Conservation (phyloP, 176 grass and related monocot species). For the Hordeum marinum region DNA sequence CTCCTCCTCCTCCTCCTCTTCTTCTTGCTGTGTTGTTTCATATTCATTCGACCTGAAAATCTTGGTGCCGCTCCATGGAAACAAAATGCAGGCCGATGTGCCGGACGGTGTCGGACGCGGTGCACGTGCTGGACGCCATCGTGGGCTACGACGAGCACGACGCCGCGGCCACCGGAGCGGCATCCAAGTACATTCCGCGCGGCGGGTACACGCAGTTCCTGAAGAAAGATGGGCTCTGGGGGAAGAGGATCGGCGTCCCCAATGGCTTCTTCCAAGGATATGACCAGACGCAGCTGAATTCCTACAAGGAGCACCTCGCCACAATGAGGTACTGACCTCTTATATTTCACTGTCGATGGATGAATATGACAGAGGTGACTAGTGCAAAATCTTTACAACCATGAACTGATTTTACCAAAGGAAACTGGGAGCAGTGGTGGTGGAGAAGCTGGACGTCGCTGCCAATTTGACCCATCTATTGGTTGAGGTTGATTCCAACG, state of each 20-base stretch:
- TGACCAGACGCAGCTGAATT: not conserved
- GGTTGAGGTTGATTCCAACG: accelerated
- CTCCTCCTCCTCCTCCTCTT: too few species aligned
- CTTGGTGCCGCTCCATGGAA: too few species aligned
- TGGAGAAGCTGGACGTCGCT: slow-evolving; percentile 26
- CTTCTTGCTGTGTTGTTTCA: too few species aligned
- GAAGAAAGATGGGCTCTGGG: slow-evolving; percentile 36
- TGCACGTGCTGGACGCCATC: slow-evolving; percentile 51
- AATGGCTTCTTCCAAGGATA: slow-evolving; percentile 17
- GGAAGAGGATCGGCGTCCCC: slow-evolving; percentile 47
- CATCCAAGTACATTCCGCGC: slow-evolving; percentile 43
- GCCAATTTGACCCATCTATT: slow-evolving; percentile 13
- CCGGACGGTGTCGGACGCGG: slow-evolving; percentile 44
- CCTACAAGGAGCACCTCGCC: slow-evolving; percentile 34
- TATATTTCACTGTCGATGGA: not conserved
- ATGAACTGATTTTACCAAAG: not conserved
- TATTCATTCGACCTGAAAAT: too few species aligned
- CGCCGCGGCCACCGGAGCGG: slow-evolving; percentile 25
- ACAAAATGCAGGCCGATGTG: slow-evolving; percentile 38
- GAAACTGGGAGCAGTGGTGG: slow-evolving; percentile 34
- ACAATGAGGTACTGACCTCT: slow-evolving; percentile 23
- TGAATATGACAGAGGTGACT: too few species aligned
- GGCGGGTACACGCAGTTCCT: slow-evolving; percentile 53
- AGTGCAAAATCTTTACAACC: not conserved
- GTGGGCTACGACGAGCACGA: slow-evolving; percentile 50